Base-by-base conservation (phyloP, 495 filamentous ascomycete genomes). In the Arthonia radiata region DNA sequence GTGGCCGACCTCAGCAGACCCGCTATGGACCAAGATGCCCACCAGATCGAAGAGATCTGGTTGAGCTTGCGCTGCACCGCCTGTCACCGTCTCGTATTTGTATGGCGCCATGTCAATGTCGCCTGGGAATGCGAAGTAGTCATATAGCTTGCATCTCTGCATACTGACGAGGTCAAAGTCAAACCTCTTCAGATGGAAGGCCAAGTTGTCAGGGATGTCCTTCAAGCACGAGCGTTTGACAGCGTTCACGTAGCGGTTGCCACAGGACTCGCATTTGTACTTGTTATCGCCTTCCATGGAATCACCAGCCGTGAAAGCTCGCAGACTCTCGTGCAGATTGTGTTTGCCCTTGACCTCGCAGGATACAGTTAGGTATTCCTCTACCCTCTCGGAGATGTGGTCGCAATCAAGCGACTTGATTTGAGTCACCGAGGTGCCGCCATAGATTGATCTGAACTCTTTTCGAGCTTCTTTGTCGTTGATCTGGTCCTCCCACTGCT, bases 221-320 rank as follows among this genome's bases (percentile, higher is more conserved):
- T 91, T 91, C 30, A 99, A 49, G 38, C 82, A 94, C 7, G 81
- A 72, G 67, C 79, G 64, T 49, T 92, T 94, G 27, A 94, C 80
- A 25, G 86, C 86, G 51, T 93, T 72, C 15, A 94, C 83, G 42
- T 48, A 37, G 12, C 86, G 81, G 17, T 67, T 69, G 23, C 72
- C 73, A 45, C 86, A 99, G 3, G 66, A 72, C 3, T 80, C 78
- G 52, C 86, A 99, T 28, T 81, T 86, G 54, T 99, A 99, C 47
- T 92, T 92, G 49, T 99, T 94, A 34, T 92, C 75, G 39, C 86
- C 86, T 60, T 89, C 80, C 82, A 94, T 86, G 24, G 86, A 67
- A 41, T 99, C 89, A 1, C 86, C 86, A 40, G 83, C 76, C 8
- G 94, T 82, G 43, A 91, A 94, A 4, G 83, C 80, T 38, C 78